Percentiles rank a stretch among this genome's conserved stretches.
Conservation (phyloP, 2,329 filamentous ascomycete genomes). For the Furcasterigmium furcatum region DNA sequence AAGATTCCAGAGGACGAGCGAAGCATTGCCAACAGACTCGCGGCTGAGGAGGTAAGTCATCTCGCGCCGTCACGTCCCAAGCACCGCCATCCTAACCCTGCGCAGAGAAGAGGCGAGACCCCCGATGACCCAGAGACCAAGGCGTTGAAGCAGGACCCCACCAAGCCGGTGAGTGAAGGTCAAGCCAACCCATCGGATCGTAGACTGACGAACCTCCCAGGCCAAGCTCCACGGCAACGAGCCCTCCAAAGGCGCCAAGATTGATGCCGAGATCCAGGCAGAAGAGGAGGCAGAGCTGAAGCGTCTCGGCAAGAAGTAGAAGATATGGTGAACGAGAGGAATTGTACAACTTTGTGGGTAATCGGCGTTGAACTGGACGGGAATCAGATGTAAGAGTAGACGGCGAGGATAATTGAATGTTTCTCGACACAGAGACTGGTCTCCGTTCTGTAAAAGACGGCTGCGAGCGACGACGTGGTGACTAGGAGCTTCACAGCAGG, state of each 20-base stretch:
- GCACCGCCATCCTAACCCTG: too few relatives aligned
- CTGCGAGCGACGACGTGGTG: too few relatives aligned
- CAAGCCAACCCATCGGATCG: slow-evolving; percentile 21
- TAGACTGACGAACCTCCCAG: slow-evolving; percentile 3
- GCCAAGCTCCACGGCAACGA: slow-evolving; percentile 67
- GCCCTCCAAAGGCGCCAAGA: slow-evolving; percentile 67
- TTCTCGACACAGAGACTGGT: too few relatives aligned
- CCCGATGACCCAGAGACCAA: slow-evolving; percentile 36
- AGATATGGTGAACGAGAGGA: too few relatives aligned
- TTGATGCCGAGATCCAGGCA: slow-evolving; percentile 64
- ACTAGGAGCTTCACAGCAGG: too few relatives aligned
- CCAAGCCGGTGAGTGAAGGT: slow-evolving; percentile 44
- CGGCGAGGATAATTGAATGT: too few relatives aligned
- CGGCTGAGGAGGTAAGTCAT: slow-evolving; percentile 57
- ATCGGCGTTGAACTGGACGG: too few relatives aligned
- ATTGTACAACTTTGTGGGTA: too few relatives aligned
- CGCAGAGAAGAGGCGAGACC: too few relatives aligned
- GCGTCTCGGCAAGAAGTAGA: slow-evolving; percentile 52
- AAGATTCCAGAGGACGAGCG: slow-evolving; percentile 60
- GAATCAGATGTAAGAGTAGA: too few relatives aligned
- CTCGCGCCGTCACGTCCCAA: slow-evolving; percentile 13
- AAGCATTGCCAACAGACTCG: slow-evolving; percentile 69
- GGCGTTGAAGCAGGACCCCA: slow-evolving; percentile 56
- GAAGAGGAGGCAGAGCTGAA: slow-evolving; percentile 65
- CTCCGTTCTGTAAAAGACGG: too few relatives aligned